A percentile compares a stretch with the other conserved stretches of the same genome.
Evolutionary conservation across 495 filamentous ascomycete genomes (phyloP).

Genomic region (Penicillium bovifimosum): DNA sequence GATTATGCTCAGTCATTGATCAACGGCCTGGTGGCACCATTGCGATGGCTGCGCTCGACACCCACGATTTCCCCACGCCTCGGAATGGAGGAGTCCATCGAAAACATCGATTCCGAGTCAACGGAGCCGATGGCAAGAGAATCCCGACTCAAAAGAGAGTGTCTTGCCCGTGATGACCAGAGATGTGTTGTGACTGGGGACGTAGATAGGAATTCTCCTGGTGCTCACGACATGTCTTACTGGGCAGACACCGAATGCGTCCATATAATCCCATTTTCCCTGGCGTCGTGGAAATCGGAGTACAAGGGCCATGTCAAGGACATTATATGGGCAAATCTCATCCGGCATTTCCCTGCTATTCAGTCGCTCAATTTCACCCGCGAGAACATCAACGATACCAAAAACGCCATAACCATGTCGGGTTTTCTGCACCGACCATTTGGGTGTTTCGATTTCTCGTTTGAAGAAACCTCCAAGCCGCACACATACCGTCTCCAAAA

Average conservation of each 20-base stretch:
- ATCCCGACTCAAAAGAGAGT: not conserved
- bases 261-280: not conserved
- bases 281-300: not conserved
- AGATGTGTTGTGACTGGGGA: too few species aligned
- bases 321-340: not conserved
- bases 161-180: not conserved
- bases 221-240: too few species aligned
- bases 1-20: too few species aligned
- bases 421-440: not conserved
- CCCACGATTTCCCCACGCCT: too few species aligned
- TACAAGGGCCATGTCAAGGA: not conserved
- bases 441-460: not conserved
- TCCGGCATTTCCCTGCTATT: not conserved
- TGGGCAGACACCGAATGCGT: not conserved
- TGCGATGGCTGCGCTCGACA: too few species aligned
- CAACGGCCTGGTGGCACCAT: too few species aligned
- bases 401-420: not conserved
- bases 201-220: too few species aligned
- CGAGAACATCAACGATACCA: not conserved
- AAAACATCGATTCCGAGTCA: not conserved
- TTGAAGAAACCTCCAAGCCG: not conserved
- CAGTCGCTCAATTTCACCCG: not conserved
- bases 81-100: too few species aligned
- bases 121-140: not conserved
- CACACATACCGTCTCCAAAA: not conserved